These are phyloP conservation scores for Filobasidium uniguttulatum DNA, from an alignment of 1,284 basidiomycete species.

Conservation along the genomic window DNA sequence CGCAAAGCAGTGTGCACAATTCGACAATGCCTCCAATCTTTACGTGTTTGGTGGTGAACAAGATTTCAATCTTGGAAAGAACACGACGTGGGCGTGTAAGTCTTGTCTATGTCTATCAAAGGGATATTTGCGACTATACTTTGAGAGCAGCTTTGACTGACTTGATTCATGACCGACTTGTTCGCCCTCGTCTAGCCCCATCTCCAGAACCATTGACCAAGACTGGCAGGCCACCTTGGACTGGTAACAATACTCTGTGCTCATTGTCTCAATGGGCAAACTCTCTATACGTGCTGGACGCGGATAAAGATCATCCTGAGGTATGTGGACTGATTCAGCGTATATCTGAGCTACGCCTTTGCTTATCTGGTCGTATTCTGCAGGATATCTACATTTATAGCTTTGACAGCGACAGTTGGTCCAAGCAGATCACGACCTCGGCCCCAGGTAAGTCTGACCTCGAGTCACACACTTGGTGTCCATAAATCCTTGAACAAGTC, in stretches of 20 bases:
- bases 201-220: conserved; percentile 22
- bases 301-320: conserved; percentile 51
- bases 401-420: conserved; percentile 33
- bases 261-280: conserved; percentile 35
- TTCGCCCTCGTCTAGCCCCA: conserved; percentile 20
- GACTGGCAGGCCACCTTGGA: conserved; percentile 33
- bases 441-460: conserved; percentile 18
- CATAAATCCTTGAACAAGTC: neutral
- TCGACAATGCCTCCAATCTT: conserved; percentile 32
- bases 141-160: no score
- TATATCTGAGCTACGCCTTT: neutral
- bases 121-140: no score
- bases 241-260: conserved; percentile 34
- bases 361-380: neutral
- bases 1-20: conserved; percentile 33
- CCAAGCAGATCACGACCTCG: conserved; percentile 31
- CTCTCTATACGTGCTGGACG: conserved; percentile 63
- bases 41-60: conserved; percentile 35
- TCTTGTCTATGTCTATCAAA: conserved; percentile 12
- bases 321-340: conserved; percentile 20
- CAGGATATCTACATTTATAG: conserved; percentile 37
- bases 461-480: neutral
- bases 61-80: conserved; percentile 33
- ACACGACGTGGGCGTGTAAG: conserved; percentile 31
- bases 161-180: neutral